Evolutionary conservation across 805 yeast species (phyloP).

Genomic region (Saccharomyces eubayanus): DNA sequence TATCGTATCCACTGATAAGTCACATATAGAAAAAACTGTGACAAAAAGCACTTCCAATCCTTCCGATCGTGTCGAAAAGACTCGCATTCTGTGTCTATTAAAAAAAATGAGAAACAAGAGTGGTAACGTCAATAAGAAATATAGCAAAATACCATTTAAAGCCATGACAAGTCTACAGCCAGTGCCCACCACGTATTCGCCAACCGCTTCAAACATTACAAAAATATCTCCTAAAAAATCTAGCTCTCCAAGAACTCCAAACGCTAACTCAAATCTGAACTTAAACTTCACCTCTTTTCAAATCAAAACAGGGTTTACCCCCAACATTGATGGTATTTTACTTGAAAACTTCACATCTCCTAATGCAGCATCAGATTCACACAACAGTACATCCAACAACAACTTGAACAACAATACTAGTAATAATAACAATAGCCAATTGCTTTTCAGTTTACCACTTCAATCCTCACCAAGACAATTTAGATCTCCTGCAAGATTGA

Average conservation of each 20-base stretch:
- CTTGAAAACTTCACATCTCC: background rate
- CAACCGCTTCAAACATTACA: slow-evolving; percentile 1
- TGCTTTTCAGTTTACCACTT: slow-evolving; percentile 5
- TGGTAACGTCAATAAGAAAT: slow-evolving; percentile 2
- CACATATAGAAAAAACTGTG: background rate
- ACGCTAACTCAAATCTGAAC: background rate
- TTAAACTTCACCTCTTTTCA: background rate
- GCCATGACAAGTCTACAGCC: background rate
- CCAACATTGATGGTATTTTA: background rate
- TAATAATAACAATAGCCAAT: slow-evolving; percentile 1
- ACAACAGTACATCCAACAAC: background rate
- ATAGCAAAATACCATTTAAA: background rate
- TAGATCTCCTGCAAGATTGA: slow-evolving; percentile 4
- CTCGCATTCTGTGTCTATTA: slow-evolving; percentile 21
- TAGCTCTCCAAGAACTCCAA: slow-evolving; percentile 1
- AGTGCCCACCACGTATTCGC: background rate
- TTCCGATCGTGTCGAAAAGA: slow-evolving; percentile 13
- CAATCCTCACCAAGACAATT: slow-evolving; percentile 11
- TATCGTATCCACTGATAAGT: background rate
- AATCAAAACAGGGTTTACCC: background rate
- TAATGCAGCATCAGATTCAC: background rate
- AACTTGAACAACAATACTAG: background rate
- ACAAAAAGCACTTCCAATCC: slow-evolving; percentile 1
- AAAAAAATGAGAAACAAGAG: slow-evolving; percentile 24
- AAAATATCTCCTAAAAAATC: background rate